Percentiles rank a stretch among this genome's conserved stretches.
Evolutionary conservation across 305 asterid species (phyloP).

Genomic region (Ruellia speciosa): DNA sequence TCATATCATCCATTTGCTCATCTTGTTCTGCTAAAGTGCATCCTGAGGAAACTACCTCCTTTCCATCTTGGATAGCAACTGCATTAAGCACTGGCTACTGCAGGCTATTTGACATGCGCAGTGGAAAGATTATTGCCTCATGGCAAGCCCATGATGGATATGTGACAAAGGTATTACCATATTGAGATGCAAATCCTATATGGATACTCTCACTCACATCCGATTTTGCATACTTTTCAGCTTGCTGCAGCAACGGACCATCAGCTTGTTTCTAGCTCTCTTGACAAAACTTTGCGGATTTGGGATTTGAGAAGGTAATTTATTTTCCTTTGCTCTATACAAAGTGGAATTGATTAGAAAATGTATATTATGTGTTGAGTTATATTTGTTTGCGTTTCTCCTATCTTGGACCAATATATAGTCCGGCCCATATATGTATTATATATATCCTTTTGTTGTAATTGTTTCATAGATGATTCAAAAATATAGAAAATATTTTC

Average conservation of each 20-base stretch:
- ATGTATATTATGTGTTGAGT: no score
- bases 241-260: slow-evolving; percentile 71
- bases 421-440: no score
- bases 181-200: slow-evolving; percentile 15
- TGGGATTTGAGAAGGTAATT: slow-evolving; percentile 96
- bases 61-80: slow-evolving; percentile 90
- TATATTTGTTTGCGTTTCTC: no score
- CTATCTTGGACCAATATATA: no score
- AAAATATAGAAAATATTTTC: no score
- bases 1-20: slow-evolving; percentile 83
- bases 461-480: no score
- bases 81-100: slow-evolving; percentile 84
- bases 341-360: background rate
- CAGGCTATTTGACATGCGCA: slow-evolving; percentile 77
- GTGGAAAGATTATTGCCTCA: slow-evolving; percentile 70
- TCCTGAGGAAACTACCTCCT: slow-evolving; percentile 33
- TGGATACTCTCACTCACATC: slow-evolving; percentile 19
- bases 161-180: slow-evolving; percentile 72
- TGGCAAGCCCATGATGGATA: slow-evolving; percentile 99
- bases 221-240: slow-evolving; percentile 41
- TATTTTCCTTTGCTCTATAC: background rate
- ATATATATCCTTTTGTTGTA: no score
- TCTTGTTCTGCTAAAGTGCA: slow-evolving; percentile 46
- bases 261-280: slow-evolving; percentile 88
- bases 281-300: slow-evolving; percentile 67